Evolutionary conservation across 352 stramenopile genomes (phyloP), one percentile per base, ranked within the genome.

Genomic region (Pythium monospermum): DNA sequence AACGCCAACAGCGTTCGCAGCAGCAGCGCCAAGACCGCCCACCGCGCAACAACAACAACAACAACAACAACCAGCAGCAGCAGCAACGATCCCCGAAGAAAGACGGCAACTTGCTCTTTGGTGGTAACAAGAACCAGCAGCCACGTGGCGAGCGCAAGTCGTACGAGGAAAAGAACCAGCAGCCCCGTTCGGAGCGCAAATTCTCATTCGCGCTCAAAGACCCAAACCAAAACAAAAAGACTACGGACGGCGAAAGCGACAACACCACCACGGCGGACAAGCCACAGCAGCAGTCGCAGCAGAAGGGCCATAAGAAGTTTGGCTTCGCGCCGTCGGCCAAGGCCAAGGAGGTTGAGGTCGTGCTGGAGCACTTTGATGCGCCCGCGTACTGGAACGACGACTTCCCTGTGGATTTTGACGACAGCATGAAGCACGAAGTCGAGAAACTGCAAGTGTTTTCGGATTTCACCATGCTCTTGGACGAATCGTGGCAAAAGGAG

Each of bases 391-490:
- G 76, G 76, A 61, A 73, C 52, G 68, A 83, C 25, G 81, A 91
- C 62, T 91, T 85, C 42, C 81, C 81, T 0, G 50, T 42, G 32
- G 68, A 69, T 37, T 91, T 91, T 59, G 76, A 85, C 52, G 68
- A 90, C 43, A 62, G 57, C 21, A 91, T 91, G 81, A 91, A 91
- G 73, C 81, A 91, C 69, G 81, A 91, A 51, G 77, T 91, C 48
- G 77, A 91, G 58, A 91, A 90, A 64, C 66, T 91, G 42, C 68
- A 90, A 68, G 76, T 91, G 37, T 91, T 91, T 56, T 54, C 72
- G 19, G 81, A 91, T 62, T 86, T 91, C 39, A 84, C 78, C 35
- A 66, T 72, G 41, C 73, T 77, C 45, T 68, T 91, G 56, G 81
- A 91, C 57, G 69, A 72, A 44, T 88, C 81, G 61, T 91, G 81